These are phyloP conservation scores for Botrytis hyacinthi DNA, from an alignment of 2,329 filamentous ascomycete genomes.

Conservation along the genomic window DNA sequence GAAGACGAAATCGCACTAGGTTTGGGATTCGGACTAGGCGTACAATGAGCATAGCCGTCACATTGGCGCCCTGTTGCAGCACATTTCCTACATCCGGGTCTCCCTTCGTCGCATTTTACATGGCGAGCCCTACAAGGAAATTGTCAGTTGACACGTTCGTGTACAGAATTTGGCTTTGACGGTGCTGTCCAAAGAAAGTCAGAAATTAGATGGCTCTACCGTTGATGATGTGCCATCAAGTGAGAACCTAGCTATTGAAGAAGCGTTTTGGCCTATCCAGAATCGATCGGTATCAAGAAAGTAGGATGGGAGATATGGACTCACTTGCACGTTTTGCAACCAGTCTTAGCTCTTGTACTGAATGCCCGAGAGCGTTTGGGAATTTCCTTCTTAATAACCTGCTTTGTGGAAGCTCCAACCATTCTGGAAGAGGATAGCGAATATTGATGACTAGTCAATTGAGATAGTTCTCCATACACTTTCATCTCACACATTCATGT, in stretches of 20 bases:
- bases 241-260: not conserved
- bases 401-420: not conserved
- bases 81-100: slow-evolving; percentile 22
- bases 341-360: slow-evolving; percentile 21
- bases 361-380: slow-evolving; percentile 19
- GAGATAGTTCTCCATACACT: not conserved
- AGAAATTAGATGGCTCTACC: not conserved
- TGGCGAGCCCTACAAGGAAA: slow-evolving; percentile 19
- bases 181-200: not conserved
- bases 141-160: not conserved
- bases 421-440: not conserved
- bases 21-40: not conserved
- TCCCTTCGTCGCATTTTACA: slow-evolving; percentile 23
- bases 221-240: not conserved
- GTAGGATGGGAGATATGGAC: not conserved
- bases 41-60: slow-evolving; percentile 22
- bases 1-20: not conserved
- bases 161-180: not conserved
- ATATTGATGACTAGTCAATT: not conserved
- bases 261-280: too few species aligned
- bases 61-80: slow-evolving; percentile 16
- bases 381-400: not conserved
- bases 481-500: not conserved
- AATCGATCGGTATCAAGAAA: not conserved
- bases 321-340: slow-evolving; percentile 26